A percentile compares a stretch with the other conserved stretches of the same genome.
These are phyloP conservation scores for Podospora pseudoanserina DNA, from an alignment of 495 filamentous ascomycete species.

Conservation along the genomic window DNA sequence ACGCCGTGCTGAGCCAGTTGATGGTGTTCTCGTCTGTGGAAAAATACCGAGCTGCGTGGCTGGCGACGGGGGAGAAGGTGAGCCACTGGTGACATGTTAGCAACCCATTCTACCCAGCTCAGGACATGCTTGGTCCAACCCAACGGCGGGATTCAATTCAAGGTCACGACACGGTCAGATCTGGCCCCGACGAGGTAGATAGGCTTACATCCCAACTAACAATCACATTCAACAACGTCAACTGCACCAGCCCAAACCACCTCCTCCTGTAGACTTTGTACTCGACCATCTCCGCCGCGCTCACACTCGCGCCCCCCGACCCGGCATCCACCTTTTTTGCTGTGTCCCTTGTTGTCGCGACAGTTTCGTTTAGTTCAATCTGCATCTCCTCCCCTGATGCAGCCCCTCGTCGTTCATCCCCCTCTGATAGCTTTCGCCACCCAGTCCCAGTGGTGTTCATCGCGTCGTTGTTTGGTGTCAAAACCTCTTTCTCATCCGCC, in stretches of 20 bases:
- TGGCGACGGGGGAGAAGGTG: conserved; percentile 82
- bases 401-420: not conserved
- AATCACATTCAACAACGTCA: conserved; percentile 86
- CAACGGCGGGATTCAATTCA: not conserved
- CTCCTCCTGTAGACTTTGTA: conserved; percentile 85
- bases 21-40: conserved; percentile 67
- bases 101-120: not conserved
- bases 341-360: not conserved
- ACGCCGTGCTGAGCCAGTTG: conserved; percentile 89
- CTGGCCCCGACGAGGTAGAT: not conserved
- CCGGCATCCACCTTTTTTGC: not conserved
- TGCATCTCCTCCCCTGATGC: conserved; percentile 7
- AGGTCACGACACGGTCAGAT: not conserved
- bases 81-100: conserved; percentile 65
- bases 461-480: not conserved
- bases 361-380: conserved; percentile 22
- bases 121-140: too few relatives aligned
- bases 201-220: conserved; percentile 88
- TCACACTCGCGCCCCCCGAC: conserved; percentile 15
- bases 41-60: conserved; percentile 73
- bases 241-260: conserved; percentile 81
- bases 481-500: not conserved
- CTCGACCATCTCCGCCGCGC: conserved; percentile 7
- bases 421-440: not conserved
- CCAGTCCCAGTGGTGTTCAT: not conserved